These are phyloP conservation scores for Fusarium sacchari DNA, from an alignment of 2,329 filamentous ascomycete genomes.

Conservation along the genomic window DNA sequence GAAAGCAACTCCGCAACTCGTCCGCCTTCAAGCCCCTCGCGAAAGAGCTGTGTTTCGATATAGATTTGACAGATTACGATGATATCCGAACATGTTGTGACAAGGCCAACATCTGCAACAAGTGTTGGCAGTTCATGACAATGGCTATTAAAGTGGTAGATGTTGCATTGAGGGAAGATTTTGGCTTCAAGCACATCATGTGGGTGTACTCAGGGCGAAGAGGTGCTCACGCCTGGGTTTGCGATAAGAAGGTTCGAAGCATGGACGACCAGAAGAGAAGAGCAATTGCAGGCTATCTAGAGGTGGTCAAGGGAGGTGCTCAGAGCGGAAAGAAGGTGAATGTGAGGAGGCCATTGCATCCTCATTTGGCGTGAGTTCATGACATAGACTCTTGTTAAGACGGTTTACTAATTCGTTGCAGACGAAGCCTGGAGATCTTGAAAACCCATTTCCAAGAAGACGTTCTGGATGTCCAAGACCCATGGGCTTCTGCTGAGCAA, in stretches of 20 bases:
- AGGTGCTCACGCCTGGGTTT: constrained; percentile 98
- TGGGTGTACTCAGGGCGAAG: constrained; percentile 98
- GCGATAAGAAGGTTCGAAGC: constrained; percentile 84
- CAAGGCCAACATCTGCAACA: constrained; percentile 90
- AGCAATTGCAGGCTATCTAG: constrained; percentile 88
- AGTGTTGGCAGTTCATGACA: constrained; percentile 97
- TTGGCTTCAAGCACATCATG: constrained; percentile 95
- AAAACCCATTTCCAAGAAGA: constrained; percentile 85
- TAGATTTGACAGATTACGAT: constrained; percentile 99
- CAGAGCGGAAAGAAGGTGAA: constrained; percentile 91
- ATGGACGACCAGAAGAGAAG: constrained; percentile 88
- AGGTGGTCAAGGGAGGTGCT: constrained; percentile 86
- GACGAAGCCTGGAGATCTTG: constrained; percentile 85
- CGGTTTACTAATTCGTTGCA: constrained; percentile 45
- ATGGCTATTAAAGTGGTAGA: constrained; percentile 98
- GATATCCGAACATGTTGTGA: constrained; percentile 95
- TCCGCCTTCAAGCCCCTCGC: constrained; percentile 85
- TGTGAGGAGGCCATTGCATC: constrained; percentile 84
- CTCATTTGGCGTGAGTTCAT: constrained; percentile 76
- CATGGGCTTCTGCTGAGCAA: constrained; percentile 77
- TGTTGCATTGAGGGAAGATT: constrained; percentile 86
- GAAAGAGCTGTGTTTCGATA: constrained; percentile 98
- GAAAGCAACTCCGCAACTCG: constrained; percentile 84
- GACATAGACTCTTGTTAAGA: background rate
- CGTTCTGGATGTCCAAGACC: constrained; percentile 85